Base-by-base conservation (phyloP, 192 early-diverging fungal species). In the Globomyces pollinis-pini region DNA sequence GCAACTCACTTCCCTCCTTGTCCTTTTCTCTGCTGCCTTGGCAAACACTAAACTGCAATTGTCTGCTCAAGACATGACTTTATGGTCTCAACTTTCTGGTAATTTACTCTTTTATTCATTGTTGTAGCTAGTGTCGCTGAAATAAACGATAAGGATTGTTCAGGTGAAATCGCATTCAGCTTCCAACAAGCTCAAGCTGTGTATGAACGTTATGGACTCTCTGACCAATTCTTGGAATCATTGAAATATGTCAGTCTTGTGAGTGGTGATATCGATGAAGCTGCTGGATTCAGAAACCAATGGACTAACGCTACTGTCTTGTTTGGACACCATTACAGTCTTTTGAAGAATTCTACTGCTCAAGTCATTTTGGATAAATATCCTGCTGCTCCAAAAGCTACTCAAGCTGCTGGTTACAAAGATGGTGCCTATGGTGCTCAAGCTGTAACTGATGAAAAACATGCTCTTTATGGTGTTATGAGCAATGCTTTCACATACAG, bases 201-300 rank as follows among this genome's bases (percentile, higher is more conserved):
- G 18, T 51, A 51, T 33, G 31, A 13, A 5, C 20, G 15, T 16
- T 26, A 33, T 16, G 50, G 50, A 11, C 24, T 51, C 3, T 51
- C 50, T 5, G 30, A 6, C 30, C 20, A 30, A 3, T 51, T 51
- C 24, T n/a, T 51, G 18, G 28, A 26, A 32, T 51, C 50, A n/a
- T 30, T 51, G 30, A 33, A 33, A 18, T n/a, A n/a, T 16, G 31
- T 51, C 33, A 13, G 24, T 26, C 30, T 51, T 33, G 31, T 51
- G 30, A 31, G 30, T 33, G 50, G 50, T 51, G 50, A 51, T 33
- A 33, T 51, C 31, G 30, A 26, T 33, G 50, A 51, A 51, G 50
- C 50, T n/a, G 50, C 30, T 20, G 33, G 33, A 23, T 51, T 51
- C 31, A n/a, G 50, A 5, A 32, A 26, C 18, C 30, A 51, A 26